Conservation (phyloP, 1,284 basidiomycete genomes). For the Exsudoporus floridanus region DNA sequence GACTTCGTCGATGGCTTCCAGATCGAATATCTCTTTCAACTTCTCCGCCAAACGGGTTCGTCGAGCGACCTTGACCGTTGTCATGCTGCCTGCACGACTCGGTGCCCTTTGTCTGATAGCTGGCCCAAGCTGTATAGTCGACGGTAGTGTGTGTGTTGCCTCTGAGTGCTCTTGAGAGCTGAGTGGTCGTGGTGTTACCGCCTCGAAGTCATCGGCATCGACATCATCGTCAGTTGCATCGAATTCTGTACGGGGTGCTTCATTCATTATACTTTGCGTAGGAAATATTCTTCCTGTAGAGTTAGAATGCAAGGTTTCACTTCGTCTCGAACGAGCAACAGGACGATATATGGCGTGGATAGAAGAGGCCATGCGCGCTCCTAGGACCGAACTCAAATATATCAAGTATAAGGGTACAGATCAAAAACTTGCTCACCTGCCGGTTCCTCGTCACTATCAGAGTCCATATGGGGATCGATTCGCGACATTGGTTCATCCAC, state of each 20-base stretch:
- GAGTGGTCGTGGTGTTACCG: conserved; percentile 44
- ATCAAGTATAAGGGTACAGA: conserved; percentile 15
- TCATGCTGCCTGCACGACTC: conserved; percentile 61
- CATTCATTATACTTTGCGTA: conserved; percentile 8
- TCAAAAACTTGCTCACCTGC: conserved; percentile 28
- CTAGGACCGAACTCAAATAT: conserved; percentile 13
- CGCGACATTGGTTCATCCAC: conserved; percentile 58
- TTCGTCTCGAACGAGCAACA: conserved; percentile 61
- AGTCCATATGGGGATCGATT: conserved; percentile 41
- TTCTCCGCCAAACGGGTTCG: conserved; percentile 77
- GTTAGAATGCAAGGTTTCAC: conserved; percentile 36
- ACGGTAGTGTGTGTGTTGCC: neutral
- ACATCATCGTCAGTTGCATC: conserved; percentile 51
- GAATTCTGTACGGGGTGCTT: conserved; percentile 30
- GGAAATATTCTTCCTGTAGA: conserved; percentile 31
- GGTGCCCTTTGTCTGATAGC: conserved; percentile 25
- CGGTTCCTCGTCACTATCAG: conserved; percentile 62
- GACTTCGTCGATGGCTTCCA: conserved; percentile 79
- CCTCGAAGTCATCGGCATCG: conserved; percentile 56
- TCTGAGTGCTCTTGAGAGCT: conserved; percentile 30
- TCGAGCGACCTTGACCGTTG: conserved; percentile 69
- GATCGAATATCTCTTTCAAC: conserved; percentile 80
- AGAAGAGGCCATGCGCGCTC: conserved; percentile 63
- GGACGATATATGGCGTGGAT: conserved; percentile 84
- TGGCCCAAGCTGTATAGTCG: conserved; percentile 23